phyloP scores from a whole-genome alignment of 768 basidiomycete genomes.

The Boletus sp. region DNA sequence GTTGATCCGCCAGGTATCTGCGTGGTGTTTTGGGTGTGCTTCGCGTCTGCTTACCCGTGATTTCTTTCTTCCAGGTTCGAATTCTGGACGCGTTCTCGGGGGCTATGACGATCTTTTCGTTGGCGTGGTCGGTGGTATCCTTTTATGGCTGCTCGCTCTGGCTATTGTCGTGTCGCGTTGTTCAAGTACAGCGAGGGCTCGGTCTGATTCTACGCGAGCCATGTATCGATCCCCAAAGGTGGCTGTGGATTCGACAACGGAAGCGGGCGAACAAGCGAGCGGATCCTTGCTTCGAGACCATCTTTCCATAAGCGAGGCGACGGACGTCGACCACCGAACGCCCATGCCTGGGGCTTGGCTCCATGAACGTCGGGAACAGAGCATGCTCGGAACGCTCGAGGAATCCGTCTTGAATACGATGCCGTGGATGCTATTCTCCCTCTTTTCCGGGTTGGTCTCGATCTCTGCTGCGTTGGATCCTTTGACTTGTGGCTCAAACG shows the following conservation, averaged over 20 bases:
- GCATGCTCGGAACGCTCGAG: neutral
- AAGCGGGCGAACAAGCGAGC: neutral
- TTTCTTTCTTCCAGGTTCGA: neutral
- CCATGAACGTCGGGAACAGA: neutral
- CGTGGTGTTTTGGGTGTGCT: neutral
- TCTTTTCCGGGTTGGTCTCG: neutral
- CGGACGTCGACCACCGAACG: neutral
- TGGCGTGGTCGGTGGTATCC: neutral
- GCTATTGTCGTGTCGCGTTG: neutral
- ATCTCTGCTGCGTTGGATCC: neutral
- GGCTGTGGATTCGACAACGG: neutral
- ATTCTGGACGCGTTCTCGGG: neutral
- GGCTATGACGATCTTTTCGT: neutral
- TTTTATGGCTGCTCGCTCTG: constrained; percentile 6
- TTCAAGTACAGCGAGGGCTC: neutral
- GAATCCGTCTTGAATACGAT: neutral
- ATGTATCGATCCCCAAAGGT: neutral
- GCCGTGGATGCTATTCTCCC: neutral
- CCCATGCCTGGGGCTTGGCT: constrained; percentile 8
- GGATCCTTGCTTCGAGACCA: neutral
- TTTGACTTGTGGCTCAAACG: neutral
- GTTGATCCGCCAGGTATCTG: constrained; percentile 5
- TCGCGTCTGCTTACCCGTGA: neutral
- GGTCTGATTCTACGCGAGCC: neutral
- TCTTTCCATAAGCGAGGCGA: neutral